Conservation (phyloP, 2,329 filamentous ascomycete genomes). For the Trichoderma koningiopsis region DNA sequence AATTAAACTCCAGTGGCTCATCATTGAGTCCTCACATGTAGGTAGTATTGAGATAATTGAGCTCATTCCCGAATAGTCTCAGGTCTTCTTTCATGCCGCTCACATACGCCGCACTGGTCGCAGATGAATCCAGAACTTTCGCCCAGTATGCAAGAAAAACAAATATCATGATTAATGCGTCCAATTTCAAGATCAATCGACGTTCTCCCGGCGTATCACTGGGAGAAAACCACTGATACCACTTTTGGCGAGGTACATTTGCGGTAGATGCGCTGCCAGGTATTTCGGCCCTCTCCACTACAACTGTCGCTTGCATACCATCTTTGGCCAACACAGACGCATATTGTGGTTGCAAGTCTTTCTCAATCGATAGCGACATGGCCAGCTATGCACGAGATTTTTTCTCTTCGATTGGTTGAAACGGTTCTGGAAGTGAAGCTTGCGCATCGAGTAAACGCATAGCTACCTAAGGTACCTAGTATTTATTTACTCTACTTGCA, state of each 20-base stretch:
- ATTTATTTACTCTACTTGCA: background rate
- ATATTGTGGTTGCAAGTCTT: background rate
- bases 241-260: constrained; percentile 31
- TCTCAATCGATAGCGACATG: background rate
- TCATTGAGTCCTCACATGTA: constrained; percentile 25
- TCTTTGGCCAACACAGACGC: background rate
- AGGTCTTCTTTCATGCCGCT: constrained; percentile 52
- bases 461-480: background rate
- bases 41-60: constrained; percentile 51
- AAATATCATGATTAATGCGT: constrained; percentile 58
- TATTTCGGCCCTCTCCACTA: background rate
- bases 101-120: constrained; percentile 38
- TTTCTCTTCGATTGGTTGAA: background rate
- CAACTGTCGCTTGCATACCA: background rate
- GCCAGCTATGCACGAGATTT: background rate
- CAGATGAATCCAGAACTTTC: constrained; percentile 50
- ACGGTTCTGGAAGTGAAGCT: background rate
- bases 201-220: constrained; percentile 45
- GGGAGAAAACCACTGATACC: constrained; percentile 51
- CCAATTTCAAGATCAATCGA: constrained; percentile 56
- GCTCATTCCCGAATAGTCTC: constrained; percentile 52
- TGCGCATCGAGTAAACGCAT: background rate
- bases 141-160: constrained; percentile 59
- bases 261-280: background rate
- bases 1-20: background rate